Conservation (phyloP, 208 protist species). For the Crithidia expoeki region DNA sequence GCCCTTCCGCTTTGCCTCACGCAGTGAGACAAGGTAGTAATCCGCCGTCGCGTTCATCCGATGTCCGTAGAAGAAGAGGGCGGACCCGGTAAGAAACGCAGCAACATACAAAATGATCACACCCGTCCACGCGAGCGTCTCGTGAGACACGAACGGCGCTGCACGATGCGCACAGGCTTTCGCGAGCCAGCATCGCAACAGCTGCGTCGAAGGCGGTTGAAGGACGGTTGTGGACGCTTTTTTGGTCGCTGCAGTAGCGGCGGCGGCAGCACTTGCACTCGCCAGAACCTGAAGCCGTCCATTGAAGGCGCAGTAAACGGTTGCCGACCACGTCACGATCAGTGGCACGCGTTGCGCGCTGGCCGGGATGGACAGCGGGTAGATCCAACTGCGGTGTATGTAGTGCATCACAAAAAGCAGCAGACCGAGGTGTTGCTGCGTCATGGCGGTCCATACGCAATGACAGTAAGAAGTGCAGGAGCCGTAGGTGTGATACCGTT, state of each 20-base stretch:
- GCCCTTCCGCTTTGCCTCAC: not conserved
- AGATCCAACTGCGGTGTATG: constrained; percentile 70
- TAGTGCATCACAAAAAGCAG: constrained; percentile 81
- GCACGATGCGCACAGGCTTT: not conserved
- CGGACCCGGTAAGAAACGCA: constrained; percentile 30
- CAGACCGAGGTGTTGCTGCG: constrained; percentile 41
- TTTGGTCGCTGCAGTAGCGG: not conserved
- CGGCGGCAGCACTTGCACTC: constrained; percentile 23
- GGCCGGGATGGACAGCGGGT: constrained; percentile 48
- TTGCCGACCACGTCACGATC: constrained; percentile 58
- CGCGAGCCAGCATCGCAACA: constrained; percentile 17
- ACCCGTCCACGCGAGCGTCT: not conserved
- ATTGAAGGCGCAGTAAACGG: constrained; percentile 80
- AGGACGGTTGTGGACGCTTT: not conserved
- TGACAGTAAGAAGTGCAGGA: constrained; percentile 24
- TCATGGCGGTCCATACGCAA: constrained; percentile 20
- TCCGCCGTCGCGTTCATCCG: constrained; percentile 54
- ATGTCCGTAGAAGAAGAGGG: constrained; percentile 60
- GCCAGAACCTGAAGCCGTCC: constrained; percentile 78
- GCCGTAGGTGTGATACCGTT: not conserved
- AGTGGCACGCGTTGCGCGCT: constrained; percentile 50
- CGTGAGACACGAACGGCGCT: not conserved
- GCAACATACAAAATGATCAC: constrained; percentile 14
- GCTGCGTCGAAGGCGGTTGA: constrained; percentile 15
- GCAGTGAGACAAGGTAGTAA: constrained; percentile 59